phyloP scores from a whole-genome alignment of 352 stramenopile species.

The Globisporangium middletonii region DNA sequence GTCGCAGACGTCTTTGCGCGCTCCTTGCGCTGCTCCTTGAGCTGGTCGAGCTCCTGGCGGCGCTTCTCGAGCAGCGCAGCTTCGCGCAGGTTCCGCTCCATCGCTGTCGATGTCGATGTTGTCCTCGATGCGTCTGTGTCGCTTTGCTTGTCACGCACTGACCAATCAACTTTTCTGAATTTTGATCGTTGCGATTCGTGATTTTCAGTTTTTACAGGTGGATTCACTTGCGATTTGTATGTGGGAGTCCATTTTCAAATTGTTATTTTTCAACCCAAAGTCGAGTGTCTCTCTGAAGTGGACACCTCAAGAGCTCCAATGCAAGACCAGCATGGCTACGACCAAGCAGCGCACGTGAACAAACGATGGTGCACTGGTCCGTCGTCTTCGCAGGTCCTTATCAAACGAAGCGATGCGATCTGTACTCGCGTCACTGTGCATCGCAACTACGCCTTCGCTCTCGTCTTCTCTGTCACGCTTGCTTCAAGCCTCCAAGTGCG shows the following conservation, averaged over 20 bases:
- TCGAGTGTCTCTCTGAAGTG: neutral
- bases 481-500: no score
- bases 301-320: neutral
- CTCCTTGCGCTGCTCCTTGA: slow-evolving; percentile 82
- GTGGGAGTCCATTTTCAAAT: neutral
- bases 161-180: slow-evolving; percentile 1
- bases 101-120: neutral
- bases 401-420: neutral
- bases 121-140: neutral
- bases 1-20: slow-evolving; percentile 45
- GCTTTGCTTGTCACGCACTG: neutral
- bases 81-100: slow-evolving; percentile 56
- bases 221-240: neutral
- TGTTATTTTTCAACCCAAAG: no score
- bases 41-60: slow-evolving; percentile 61
- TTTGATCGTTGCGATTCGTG: neutral
- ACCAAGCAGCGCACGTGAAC: neutral
- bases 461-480: neutral
- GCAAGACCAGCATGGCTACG: neutral
- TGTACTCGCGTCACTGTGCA: neutral
- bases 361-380: no score
- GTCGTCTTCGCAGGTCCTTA: no score
- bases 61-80: slow-evolving; percentile 62
- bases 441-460: neutral
- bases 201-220: no score